Base-by-base conservation (phyloP, 345 rosid species). In the Linum trigynum region DNA sequence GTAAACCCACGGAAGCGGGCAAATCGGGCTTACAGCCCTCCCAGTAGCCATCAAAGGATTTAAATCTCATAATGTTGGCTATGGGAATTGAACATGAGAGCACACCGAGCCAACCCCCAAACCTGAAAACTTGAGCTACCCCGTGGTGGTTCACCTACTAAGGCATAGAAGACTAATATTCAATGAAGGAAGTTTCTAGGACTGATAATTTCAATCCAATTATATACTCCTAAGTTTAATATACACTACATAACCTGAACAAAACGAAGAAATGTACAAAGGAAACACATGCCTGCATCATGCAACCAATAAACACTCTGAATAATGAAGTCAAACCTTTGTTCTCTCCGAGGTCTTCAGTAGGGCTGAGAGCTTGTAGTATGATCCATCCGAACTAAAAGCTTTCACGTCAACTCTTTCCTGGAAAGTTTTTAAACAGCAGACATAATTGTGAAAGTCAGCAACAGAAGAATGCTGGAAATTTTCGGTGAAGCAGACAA, bases 281-380 rank as follows among this genome's bases (percentile, higher is more conserved):
- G 23, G 9, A 12, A 57, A 5, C 8, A 57, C 5, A 57, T n/a
- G 53, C 53, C 53, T 48, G 53, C 16, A 57, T 57, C 8, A 9
- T 7, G 36, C 61, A 16, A 37, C 36, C 61, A 38, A 15, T 62
- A 23, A 23, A 23, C 12, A 39, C 32, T 36, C 66, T 57, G 56
- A 63, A 69, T 56, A 61, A 65, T 40, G 32, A 66, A 23, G 59
- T 39, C 65, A 71, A 55, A 94, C 99, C 99, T 94, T 94, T 66
- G 99, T 94, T 81, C 97, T 84, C 72, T 90, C 95, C 7, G 92
- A 88, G 69, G 96, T 87, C 95, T 88, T 88, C 74, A 94, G 67
- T 55, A 79, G 68, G 68, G 95, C 96, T 55, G 99, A 88, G 75
- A 94, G 88, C 81, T 76, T 90, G 83, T 83, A 87, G 80, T 94